These are phyloP conservation scores for Podospora conica DNA, from an alignment of 495 filamentous ascomycete species.

Conservation along the genomic window DNA sequence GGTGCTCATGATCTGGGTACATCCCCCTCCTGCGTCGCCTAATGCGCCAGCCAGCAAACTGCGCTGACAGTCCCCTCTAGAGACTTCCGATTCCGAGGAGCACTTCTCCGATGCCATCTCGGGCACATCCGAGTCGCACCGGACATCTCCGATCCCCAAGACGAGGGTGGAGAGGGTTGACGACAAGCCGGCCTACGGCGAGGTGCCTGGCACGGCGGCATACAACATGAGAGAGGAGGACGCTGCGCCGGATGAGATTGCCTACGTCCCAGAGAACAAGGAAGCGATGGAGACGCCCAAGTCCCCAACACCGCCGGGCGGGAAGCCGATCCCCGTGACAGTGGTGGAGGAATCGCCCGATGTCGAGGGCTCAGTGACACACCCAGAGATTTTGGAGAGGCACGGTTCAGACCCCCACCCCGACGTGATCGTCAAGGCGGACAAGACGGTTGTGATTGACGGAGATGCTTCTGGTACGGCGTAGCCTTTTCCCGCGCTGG, in stretches of 20 bases:
- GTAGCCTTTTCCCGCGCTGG: conserved; percentile 23
- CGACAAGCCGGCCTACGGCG: conserved; percentile 65
- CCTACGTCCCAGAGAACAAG: conserved; percentile 43
- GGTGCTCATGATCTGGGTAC: conserved; percentile 79
- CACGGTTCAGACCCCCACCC: conserved; percentile 41
- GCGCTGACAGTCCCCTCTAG: conserved; percentile 29
- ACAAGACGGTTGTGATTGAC: conserved; percentile 26
- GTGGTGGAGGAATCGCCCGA: conserved; percentile 45
- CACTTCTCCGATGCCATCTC: conserved; percentile 89
- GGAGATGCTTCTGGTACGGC: conserved; percentile 32
- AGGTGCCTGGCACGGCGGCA: conserved; percentile 78
- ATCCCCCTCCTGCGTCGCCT: conserved; percentile 12
- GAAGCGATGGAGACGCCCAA: conserved; percentile 10
- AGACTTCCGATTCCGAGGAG: conserved; percentile 70
- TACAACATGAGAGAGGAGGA: conserved; percentile 70
- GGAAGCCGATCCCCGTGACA: conserved; percentile 42
- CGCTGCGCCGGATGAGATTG: conserved; percentile 71
- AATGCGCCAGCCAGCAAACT: neutral
- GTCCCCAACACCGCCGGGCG: conserved; percentile 32
- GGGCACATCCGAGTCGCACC: conserved; percentile 50
- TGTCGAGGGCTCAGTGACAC: conserved; percentile 35
- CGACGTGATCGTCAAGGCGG: conserved; percentile 42
- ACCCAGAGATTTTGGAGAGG: conserved; percentile 32
- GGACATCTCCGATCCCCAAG: conserved; percentile 61
- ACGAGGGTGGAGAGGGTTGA: conserved; percentile 77